Conservation (phyloP, 176 grass and related monocot genomes). For the Carex cristatella region DNA sequence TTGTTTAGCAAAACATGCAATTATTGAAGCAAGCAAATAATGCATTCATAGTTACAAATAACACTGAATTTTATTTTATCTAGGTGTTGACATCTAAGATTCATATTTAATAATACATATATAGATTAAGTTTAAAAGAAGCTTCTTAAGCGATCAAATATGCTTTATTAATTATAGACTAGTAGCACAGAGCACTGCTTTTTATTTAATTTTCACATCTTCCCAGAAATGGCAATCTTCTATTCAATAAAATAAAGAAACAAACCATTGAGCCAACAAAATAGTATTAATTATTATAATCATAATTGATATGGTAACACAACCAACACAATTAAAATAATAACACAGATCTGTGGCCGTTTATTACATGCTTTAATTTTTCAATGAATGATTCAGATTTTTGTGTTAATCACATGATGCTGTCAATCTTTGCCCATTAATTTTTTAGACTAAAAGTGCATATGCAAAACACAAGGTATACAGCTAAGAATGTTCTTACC, state of each 20-base stretch:
- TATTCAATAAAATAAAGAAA: constrained; percentile 12
- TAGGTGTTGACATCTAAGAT: neutral
- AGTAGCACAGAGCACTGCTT: constrained; percentile 1
- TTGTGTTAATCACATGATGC: neutral
- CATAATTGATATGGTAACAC: constrained; percentile 5
- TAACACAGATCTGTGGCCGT: neutral
- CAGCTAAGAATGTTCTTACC: constrained; percentile 24
- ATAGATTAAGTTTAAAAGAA: constrained; percentile 17
- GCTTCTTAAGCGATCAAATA: constrained; percentile 28
- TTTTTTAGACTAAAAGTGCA: constrained; percentile 7
- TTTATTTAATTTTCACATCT: constrained; percentile 19
- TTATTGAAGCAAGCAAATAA: neutral
- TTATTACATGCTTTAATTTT: constrained; percentile 5
- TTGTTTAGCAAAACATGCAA: neutral
- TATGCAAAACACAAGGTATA: constrained; percentile 21
- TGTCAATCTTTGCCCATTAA: constrained; percentile 1
- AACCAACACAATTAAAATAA: neutral
- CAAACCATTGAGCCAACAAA: constrained; percentile 20
- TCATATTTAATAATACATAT: neutral
- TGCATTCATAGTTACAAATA: neutral
- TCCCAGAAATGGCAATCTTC: constrained; percentile 30
- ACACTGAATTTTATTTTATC: neutral
- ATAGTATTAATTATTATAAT: neutral
- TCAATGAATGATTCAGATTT: constrained; percentile 5
- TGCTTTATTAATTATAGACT: neutral